These are phyloP conservation scores for Torrubiella hemipterigena DNA, from an alignment of 2,329 filamentous ascomycete genomes.

Conservation along the genomic window DNA sequence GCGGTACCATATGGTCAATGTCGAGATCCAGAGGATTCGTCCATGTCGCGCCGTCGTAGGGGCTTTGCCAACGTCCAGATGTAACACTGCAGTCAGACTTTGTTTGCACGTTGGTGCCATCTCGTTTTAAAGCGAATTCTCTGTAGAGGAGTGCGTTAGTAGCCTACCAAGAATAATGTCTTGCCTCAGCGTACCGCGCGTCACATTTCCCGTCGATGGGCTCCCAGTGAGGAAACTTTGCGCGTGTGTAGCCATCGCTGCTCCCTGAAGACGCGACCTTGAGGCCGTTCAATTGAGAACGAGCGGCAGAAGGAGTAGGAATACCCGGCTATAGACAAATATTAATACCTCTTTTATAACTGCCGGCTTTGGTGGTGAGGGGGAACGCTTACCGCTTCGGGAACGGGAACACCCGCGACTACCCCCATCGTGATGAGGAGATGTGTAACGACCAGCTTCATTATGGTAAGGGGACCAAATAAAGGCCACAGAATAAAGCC, in stretches of 20 bases:
- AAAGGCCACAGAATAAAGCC: no score
- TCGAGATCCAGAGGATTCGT: conserved; percentile 58
- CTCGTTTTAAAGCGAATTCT: conserved; percentile 62
- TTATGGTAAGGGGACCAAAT: no score
- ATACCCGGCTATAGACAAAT: conserved; percentile 39
- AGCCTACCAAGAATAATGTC: neutral
- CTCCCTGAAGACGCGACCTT: conserved; percentile 44
- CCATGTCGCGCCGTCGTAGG: conserved; percentile 65
- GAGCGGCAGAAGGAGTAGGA: conserved; percentile 45
- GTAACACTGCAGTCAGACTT: conserved; percentile 49
- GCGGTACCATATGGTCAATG: conserved; percentile 73
- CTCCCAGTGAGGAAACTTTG: conserved; percentile 61
- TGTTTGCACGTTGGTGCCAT: conserved; percentile 52
- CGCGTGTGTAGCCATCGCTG: conserved; percentile 48
- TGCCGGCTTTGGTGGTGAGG: no score
- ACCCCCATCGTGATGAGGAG: no score
- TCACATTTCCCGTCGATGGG: conserved; percentile 56
- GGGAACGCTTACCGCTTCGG: no score
- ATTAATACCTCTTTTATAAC: no score
- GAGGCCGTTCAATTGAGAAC: conserved; percentile 43
- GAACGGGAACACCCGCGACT: no score
- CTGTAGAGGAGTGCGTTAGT: conserved; percentile 12
- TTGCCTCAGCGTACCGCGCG: conserved; percentile 33
- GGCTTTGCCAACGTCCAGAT: conserved; percentile 57
- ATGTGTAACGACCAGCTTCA: no score